Evolutionary conservation across 2,329 filamentous ascomycete species (phyloP).

Genomic region (Fusarium scirpi): DNA sequence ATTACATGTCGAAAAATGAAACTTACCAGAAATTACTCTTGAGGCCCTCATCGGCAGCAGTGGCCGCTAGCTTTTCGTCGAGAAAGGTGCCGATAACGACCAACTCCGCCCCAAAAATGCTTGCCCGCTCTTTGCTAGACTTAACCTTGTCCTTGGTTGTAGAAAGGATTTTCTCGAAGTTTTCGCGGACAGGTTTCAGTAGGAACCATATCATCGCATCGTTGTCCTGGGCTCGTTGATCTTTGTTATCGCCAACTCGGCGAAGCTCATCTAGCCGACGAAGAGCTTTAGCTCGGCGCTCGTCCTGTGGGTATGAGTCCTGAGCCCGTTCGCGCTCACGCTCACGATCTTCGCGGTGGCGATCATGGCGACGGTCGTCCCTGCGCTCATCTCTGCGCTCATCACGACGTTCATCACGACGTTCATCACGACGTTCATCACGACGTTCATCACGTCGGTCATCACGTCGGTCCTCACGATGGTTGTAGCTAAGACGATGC

Average conservation of each 20-base stretch:
- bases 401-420: conserved; percentile 32
- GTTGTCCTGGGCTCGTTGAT: conserved; percentile 60
- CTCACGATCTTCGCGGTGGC: conserved; percentile 41
- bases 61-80: conserved; percentile 59
- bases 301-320: conserved; percentile 52
- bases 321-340: conserved; percentile 44
- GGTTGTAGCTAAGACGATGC: conserved; percentile 37
- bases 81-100: conserved; percentile 73
- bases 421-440: conserved; percentile 29
- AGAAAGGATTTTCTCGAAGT: conserved; percentile 68
- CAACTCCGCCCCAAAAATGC: conserved; percentile 70
- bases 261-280: conserved; percentile 58
- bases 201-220: conserved; percentile 63
- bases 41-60: conserved; percentile 56
- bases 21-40: conserved; percentile 65
- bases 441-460: conserved; percentile 37
- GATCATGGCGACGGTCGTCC: conserved; percentile 39
- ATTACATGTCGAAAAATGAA: not conserved
- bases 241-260: conserved; percentile 62
- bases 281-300: conserved; percentile 57
- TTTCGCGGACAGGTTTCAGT: conserved; percentile 69
- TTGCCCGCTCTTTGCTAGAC: conserved; percentile 70
- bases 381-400: conserved; percentile 33
- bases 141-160: conserved; percentile 73
- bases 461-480: conserved; percentile 39